These are phyloP conservation scores for Luvunga scandens DNA, from an alignment of 345 rosid species.

Conservation along the genomic window DNA sequence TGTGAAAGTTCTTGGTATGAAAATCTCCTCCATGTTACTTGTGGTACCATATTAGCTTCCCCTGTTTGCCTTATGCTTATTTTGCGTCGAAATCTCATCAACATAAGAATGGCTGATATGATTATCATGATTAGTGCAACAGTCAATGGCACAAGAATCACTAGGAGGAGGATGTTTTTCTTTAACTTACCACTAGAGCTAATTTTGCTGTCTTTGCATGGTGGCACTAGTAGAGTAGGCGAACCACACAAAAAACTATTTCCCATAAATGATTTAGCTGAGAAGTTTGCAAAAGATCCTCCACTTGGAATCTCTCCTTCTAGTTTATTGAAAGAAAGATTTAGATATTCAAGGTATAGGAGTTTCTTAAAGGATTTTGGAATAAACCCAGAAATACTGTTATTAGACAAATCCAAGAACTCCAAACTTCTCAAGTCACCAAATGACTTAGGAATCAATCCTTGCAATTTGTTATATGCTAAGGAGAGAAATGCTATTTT, in stretches of 20 bases:
- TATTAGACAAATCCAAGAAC: constrained; percentile 8
- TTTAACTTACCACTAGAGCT: not conserved
- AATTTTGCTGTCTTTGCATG: not conserved
- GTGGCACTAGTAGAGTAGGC: not conserved
- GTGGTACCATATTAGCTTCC: not conserved
- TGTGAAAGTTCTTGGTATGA: not conserved
- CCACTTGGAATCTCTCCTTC: constrained; percentile 20
- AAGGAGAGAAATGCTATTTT: too few species aligned
- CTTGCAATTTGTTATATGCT: not conserved
- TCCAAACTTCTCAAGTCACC: constrained; percentile 3
- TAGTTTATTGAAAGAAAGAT: constrained; percentile 11
- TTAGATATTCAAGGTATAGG: not conserved
- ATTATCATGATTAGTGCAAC: too few species aligned
- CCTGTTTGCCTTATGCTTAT: not conserved
- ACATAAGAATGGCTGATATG: not conserved
- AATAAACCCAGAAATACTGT: constrained; percentile 22
- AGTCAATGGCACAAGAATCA: not conserved
- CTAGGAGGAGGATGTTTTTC: not conserved
- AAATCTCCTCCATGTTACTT: constrained; percentile 1
- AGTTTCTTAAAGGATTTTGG: constrained; percentile 27
- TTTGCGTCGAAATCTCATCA: not conserved
- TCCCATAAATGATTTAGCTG: constrained; percentile 14
- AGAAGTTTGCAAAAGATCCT: constrained; percentile 25
- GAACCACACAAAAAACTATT: constrained; percentile 19
- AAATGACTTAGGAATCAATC: constrained; percentile 22